A percentile compares a stretch with the other conserved stretches of the same genome.
phyloP scores from a whole-genome alignment of 1,284 basidiomycete genomes.

The Leccinum angustisporum region DNA sequence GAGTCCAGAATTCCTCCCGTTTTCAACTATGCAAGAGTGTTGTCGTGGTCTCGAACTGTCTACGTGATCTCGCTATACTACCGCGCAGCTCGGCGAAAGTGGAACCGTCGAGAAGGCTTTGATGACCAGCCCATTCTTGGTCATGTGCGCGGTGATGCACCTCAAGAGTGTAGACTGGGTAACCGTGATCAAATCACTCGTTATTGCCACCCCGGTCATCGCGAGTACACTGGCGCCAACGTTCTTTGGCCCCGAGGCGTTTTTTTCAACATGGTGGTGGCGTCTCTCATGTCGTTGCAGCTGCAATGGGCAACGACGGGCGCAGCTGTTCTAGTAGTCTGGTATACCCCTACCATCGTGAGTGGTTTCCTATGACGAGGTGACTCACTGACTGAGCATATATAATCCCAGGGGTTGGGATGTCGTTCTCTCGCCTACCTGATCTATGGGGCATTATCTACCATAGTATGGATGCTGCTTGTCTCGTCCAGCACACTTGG shows the following conservation, averaged over 20 bases:
- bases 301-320: constrained; percentile 43
- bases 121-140: background rate
- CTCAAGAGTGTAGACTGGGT: constrained; percentile 24
- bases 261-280: constrained; percentile 34
- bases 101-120: constrained; percentile 2
- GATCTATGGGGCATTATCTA: constrained; percentile 39
- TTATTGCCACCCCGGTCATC: constrained; percentile 24
- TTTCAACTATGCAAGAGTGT: constrained; percentile 33
- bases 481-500: constrained; percentile 38
- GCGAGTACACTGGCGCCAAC: background rate
- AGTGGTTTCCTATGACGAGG: background rate
- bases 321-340: constrained; percentile 36
- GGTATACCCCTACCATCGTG: constrained; percentile 40
- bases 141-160: background rate
- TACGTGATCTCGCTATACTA: constrained; percentile 25
- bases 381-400: background rate
- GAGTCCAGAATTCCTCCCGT: constrained; percentile 29
- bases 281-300: constrained; percentile 34
- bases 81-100: constrained; percentile 19
- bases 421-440: constrained; percentile 42
- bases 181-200: constrained; percentile 25
- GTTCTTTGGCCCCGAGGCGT: constrained; percentile 32
- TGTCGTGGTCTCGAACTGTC: constrained; percentile 27
- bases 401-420: constrained; percentile 32
- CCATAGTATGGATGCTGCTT: constrained; percentile 39